Conservation (phyloP, 2,329 filamentous ascomycete species). For the Drechslerella stenobrocha region DNA sequence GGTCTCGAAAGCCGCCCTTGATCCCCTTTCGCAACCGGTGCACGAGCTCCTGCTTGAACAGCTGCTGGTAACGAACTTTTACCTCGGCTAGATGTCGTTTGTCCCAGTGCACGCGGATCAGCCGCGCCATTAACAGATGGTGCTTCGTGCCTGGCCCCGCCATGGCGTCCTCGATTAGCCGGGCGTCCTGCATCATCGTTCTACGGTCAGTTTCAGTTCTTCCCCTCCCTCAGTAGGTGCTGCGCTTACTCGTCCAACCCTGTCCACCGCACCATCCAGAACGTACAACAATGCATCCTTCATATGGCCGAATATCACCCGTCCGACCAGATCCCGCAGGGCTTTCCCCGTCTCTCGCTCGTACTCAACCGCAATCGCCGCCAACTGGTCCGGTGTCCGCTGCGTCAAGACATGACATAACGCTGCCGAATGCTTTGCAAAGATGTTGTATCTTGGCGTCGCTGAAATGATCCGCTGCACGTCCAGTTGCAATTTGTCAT, state of each 20-base stretch:
- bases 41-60: slow-evolving; percentile 69
- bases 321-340: slow-evolving; percentile 73
- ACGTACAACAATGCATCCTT: slow-evolving; percentile 77
- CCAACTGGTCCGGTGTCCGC: slow-evolving; percentile 78
- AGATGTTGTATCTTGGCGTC: slow-evolving; percentile 31
- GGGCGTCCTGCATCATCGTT: slow-evolving; percentile 63
- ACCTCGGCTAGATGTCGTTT: slow-evolving; percentile 72
- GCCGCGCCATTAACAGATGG: slow-evolving; percentile 71
- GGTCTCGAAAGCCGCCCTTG: slow-evolving; percentile 75
- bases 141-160: slow-evolving; percentile 85
- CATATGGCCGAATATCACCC: slow-evolving; percentile 92
- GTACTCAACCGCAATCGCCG: slow-evolving; percentile 77
- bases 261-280: slow-evolving; percentile 75
- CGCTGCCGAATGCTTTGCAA: slow-evolving; percentile 68
- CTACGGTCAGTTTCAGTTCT: not conserved
- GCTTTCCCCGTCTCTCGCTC: slow-evolving; percentile 70
- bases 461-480: slow-evolving; percentile 27
- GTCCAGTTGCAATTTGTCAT: slow-evolving; percentile 6
- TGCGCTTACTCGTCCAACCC: slow-evolving; percentile 41
- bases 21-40: slow-evolving; percentile 78
- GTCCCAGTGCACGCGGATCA: slow-evolving; percentile 84
- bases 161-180: slow-evolving; percentile 84
- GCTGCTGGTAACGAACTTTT: slow-evolving; percentile 73
- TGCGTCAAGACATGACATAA: slow-evolving; percentile 77
- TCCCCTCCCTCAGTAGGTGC: not conserved